phyloP scores from a whole-genome alignment of 148 eudicot species.

The Amaranthus palmeri region DNA sequence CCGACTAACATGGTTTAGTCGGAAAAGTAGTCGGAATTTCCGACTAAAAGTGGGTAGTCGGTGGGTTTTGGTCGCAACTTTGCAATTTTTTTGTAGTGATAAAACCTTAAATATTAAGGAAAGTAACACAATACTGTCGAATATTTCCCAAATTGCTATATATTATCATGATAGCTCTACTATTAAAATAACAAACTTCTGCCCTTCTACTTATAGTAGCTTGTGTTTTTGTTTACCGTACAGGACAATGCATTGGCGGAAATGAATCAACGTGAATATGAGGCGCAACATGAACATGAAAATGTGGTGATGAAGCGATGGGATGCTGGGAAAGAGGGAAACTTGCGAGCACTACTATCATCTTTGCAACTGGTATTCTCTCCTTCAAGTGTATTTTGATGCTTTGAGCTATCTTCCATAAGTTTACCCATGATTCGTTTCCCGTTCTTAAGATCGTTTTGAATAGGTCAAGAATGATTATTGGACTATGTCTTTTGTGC shows the following conservation, averaged over 20 bases:
- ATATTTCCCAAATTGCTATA: too few species aligned
- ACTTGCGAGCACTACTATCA: conserved; percentile 73
- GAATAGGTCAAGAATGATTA: neutral
- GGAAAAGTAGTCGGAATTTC: too few species aligned
- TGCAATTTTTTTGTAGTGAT: too few species aligned
- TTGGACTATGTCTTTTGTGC: neutral
- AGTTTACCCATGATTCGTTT: conserved; percentile 1
- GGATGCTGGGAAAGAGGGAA: conserved; percentile 95
- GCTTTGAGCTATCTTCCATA: neutral
- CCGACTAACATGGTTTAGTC: too few species aligned
- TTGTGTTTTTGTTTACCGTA: conserved; percentile 8
- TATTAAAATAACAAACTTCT: neutral
- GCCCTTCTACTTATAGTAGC: neutral
- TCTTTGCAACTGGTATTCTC: conserved; percentile 62
- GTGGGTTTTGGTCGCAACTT: too few species aligned
- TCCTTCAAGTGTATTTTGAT: conserved; percentile 8
- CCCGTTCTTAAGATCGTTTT: neutral
- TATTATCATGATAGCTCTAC: neutral
- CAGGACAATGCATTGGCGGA: conserved; percentile 70
- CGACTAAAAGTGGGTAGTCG: too few species aligned
- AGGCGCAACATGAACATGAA: conserved; percentile 74
- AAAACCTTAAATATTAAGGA: too few species aligned
- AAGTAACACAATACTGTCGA: too few species aligned
- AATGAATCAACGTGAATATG: conserved; percentile 68
- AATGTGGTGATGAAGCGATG: conserved; percentile 65